Evolutionary conservation across 2,329 filamentous ascomycete species (phyloP).

Genomic region (Penicillium sp.): DNA sequence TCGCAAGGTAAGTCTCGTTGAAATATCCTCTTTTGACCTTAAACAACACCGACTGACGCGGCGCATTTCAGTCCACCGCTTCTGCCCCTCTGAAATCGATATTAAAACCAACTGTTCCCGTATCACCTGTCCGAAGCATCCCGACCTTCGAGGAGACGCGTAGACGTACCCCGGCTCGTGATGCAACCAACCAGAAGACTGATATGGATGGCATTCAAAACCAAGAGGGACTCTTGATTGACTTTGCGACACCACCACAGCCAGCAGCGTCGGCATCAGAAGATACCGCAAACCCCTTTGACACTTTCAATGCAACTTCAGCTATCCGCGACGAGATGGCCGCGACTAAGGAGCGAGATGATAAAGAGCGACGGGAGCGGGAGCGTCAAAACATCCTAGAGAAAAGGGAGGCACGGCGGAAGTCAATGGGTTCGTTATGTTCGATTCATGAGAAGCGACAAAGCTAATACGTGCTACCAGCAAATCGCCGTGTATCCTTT

Average conservation of each 20-base stretch:
- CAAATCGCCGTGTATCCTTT: conserved; percentile 91
- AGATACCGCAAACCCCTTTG: conserved; percentile 46
- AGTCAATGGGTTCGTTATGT: conserved; percentile 62
- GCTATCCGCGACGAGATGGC: conserved; percentile 50
- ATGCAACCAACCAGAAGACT: conserved; percentile 16
- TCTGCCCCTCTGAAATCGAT: conserved; percentile 58
- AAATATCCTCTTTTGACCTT: neutral
- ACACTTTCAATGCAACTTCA: conserved; percentile 39
- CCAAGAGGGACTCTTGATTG: conserved; percentile 37
- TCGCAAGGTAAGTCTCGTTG: conserved; percentile 59
- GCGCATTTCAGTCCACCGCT: conserved; percentile 32
- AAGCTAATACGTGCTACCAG: conserved; percentile 22
- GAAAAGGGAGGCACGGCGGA: conserved; percentile 79
- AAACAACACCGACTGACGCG: conserved; percentile 4
- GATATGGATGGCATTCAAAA: conserved; percentile 13
- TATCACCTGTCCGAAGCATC: conserved; percentile 61
- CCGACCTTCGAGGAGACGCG: conserved; percentile 53
- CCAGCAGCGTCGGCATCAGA: conserved; percentile 34
- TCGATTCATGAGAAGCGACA: neutral
- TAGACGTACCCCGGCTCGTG: conserved; percentile 37
- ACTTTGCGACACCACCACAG: conserved; percentile 39
- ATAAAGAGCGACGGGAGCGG: conserved; percentile 54
- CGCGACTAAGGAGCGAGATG: conserved; percentile 63
- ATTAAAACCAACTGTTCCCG: conserved; percentile 68
- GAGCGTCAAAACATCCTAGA: conserved; percentile 59